Evolutionary conservation across 2,329 filamentous ascomycete genomes (phyloP).

Genomic region (Botrytis pseudocinerea): DNA sequence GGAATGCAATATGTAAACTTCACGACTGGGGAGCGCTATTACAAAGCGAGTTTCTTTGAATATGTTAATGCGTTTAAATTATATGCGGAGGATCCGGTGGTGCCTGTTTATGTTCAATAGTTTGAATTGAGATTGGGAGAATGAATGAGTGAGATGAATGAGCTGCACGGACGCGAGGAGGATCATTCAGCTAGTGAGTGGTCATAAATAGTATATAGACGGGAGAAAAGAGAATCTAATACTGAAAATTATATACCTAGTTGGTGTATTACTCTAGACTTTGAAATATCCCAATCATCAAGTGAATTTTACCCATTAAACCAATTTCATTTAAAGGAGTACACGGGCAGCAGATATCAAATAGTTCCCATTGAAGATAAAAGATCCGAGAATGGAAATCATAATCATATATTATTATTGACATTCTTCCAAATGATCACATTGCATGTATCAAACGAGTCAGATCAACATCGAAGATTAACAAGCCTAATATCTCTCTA

Average conservation of each 20-base stretch:
- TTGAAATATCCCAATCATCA: background rate
- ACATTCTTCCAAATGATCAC: background rate
- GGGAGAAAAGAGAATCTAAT: background rate
- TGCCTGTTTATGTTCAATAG: slow-evolving; percentile 29
- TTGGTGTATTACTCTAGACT: background rate
- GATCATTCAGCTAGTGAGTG: background rate
- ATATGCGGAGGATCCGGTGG: slow-evolving; percentile 36
- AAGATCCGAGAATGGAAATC: background rate
- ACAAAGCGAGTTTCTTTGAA: slow-evolving; percentile 38
- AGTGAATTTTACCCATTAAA: background rate
- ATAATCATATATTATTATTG: background rate
- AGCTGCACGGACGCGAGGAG: background rate
- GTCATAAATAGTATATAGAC: too few relatives aligned
- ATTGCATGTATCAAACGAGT: background rate
- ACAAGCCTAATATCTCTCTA: background rate
- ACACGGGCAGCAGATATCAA: background rate
- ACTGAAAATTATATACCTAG: background rate
- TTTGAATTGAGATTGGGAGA: background rate
- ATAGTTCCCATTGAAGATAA: background rate
- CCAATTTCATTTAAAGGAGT: too few relatives aligned
- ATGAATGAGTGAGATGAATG: background rate
- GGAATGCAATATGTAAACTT: slow-evolving; percentile 45
- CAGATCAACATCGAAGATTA: background rate
- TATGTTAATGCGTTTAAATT: slow-evolving; percentile 37
- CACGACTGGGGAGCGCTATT: slow-evolving; percentile 36